phyloP scores from a whole-genome alignment of 768 basidiomycete genomes.

The Hypholoma fasciculare region DNA sequence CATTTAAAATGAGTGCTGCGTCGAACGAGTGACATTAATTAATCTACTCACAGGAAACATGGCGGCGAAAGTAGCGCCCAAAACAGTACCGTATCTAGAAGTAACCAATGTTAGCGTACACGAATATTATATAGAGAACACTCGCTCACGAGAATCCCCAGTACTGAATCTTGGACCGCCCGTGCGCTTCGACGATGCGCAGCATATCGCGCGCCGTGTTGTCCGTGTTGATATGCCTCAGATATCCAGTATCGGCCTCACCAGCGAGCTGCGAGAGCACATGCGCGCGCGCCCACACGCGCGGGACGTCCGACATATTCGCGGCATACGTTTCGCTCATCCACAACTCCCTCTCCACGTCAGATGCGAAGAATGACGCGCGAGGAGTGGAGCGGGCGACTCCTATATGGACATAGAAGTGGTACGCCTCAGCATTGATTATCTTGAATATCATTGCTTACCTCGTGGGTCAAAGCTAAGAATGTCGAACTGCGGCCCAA shows the following conservation, averaged over 20 bases:
- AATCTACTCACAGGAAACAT: conserved; percentile 29
- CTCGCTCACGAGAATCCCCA: conserved; percentile 30
- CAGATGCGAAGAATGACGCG: conserved; percentile 34
- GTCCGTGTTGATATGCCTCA: conserved; percentile 35
- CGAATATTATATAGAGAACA: too few species aligned
- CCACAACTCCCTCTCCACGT: conserved; percentile 32
- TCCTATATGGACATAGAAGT: conserved; percentile 21
- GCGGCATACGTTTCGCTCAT: conserved; percentile 6
- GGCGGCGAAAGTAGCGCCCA: conserved; percentile 33
- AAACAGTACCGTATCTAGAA: conserved; percentile 24
- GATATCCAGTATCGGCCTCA: conserved; percentile 26
- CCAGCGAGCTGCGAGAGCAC: conserved; percentile 30
- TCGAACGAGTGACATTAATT: not conserved
- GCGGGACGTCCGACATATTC: conserved; percentile 26
- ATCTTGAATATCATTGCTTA: conserved; percentile 10
- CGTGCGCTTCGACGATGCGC: conserved; percentile 31
- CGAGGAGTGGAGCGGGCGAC: conserved; percentile 34
- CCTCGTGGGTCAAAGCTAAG: conserved; percentile 50
- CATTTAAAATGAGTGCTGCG: not conserved
- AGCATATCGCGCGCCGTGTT: conserved; percentile 40
- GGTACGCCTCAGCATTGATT: not conserved
- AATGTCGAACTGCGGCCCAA: conserved; percentile 47
- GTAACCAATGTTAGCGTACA: not conserved
- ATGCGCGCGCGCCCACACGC: conserved; percentile 32
- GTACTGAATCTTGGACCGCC: conserved; percentile 31